These are phyloP conservation scores for Mycocentrospora acerina DNA, from an alignment of 2,329 filamentous ascomycete species.

Conservation along the genomic window DNA sequence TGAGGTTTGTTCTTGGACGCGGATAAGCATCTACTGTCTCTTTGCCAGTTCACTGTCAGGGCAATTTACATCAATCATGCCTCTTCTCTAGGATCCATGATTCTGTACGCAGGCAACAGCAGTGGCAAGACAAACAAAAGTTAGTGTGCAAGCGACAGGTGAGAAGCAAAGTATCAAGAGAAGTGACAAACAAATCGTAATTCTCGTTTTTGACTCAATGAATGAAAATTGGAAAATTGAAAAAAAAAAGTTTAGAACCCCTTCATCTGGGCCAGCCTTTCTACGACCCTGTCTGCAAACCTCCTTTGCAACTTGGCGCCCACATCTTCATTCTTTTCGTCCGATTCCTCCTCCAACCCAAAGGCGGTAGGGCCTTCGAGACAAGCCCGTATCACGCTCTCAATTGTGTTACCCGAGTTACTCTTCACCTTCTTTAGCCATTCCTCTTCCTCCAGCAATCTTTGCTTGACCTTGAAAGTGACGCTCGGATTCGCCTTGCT, in stretches of 20 bases:
- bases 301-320: conserved; percentile 31
- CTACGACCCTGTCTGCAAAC: conserved; percentile 38
- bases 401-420: conserved; percentile 26
- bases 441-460: conserved; percentile 22
- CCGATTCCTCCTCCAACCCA: conserved; percentile 24
- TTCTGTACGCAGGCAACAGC: too few relatives aligned
- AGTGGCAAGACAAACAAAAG: too few relatives aligned
- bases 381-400: conserved; percentile 31
- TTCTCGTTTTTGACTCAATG: too few relatives aligned
- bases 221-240: too few relatives aligned
- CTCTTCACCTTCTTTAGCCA: conserved; percentile 26
- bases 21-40: too few relatives aligned
- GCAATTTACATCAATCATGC: too few relatives aligned
- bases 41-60: too few relatives aligned
- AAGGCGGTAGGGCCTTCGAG: conserved; percentile 32
- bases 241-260: conserved; percentile 6
- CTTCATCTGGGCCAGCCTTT: conserved; percentile 29
- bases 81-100: too few relatives aligned
- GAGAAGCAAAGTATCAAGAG: too few relatives aligned
- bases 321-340: conserved; percentile 34
- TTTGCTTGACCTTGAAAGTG: conserved; percentile 40
- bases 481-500: conserved; percentile 40
- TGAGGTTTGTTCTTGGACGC: too few relatives aligned
- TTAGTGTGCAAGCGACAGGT: too few relatives aligned
- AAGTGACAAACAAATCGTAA: too few relatives aligned